Base-by-base conservation (phyloP, 2,329 filamentous ascomycete species). In the Colletotrichum filicis region DNA sequence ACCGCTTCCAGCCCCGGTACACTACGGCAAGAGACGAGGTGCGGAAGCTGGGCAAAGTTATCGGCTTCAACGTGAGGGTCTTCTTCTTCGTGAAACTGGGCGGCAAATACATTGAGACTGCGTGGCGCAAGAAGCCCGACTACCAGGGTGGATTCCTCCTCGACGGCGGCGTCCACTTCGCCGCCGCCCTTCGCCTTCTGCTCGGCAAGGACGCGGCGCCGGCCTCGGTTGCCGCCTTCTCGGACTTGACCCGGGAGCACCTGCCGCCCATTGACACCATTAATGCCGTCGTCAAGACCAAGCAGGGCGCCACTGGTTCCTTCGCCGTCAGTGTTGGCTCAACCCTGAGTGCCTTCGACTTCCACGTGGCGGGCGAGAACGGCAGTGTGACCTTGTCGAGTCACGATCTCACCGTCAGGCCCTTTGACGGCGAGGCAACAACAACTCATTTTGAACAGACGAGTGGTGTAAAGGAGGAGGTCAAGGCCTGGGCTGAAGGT, bases 91-190 rank as follows among this genome's bases (percentile, higher is more conserved):
- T 92, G 0, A 78, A 82, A 67, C 37, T 74, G 53, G 71, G 71
- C 37, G 71, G 71, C 24, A 72, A 74, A 52, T 74, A 74, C 68
- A 74, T 74, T 14, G 71, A 74, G 71, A 74, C 71, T 24, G 61
- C 67, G n/a, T 74, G 93, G 94, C 90, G 94, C 67, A 92, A 92
- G 80, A 87, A 83, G 68, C 93, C 93, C 1, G 85, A 88, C 65
- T 89, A 94, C 79, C 93, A 95, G 81, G 94, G 93, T 67, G 93
- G 94, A 0, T 95, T 95, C 79, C 80, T 95, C 67, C 88, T 95
- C 2, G 93, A 95, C 78, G 92, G 90, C 16, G 93, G 94, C 56
- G 92, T 95, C 30, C 94, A 95, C 80, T 92, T 90, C 73, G 85
- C 91, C 7, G 93, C 93, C 8, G 91, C 83, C 0, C 86, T 92